Percentiles rank a stretch among this genome's conserved stretches.
phyloP scores from a whole-genome alignment of 108 stramenopile genomes.

The Cyclotella atomus region DNA sequence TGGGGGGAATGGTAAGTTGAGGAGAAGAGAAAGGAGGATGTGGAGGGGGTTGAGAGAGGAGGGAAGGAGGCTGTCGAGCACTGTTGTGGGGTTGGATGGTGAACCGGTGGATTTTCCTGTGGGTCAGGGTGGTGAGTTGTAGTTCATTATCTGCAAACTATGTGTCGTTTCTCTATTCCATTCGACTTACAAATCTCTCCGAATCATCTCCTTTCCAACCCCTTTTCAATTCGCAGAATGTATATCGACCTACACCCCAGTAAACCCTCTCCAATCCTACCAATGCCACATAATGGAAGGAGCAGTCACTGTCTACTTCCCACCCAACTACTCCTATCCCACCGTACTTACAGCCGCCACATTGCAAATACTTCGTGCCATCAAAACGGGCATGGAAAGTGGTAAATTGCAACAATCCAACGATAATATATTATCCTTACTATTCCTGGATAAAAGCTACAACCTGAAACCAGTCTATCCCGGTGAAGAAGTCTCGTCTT shows the following conservation, averaged over 20 bases:
- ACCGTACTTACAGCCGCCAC: constrained; percentile 16
- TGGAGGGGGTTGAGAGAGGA: no score
- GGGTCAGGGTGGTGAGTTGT: constrained; percentile 21
- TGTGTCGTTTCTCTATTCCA: no score
- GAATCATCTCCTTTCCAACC: not conserved
- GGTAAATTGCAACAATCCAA: constrained; percentile 13
- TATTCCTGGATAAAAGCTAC: constrained; percentile 42
- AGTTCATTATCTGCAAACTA: not conserved
- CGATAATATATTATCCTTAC: constrained; percentile 19
- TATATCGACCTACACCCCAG: constrained; percentile 10
- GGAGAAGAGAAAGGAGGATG: not conserved
- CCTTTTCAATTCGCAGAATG: constrained; percentile 20
- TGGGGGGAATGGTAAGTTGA: constrained; percentile 8
- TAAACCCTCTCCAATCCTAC: not conserved
- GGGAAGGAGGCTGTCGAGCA: not conserved
- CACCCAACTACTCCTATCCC: constrained; percentile 16
- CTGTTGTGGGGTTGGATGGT: constrained; percentile 27
- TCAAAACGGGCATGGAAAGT: constrained; percentile 32
- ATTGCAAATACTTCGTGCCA: constrained; percentile 14
- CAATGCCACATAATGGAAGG: constrained; percentile 44
- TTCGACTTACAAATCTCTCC: constrained; percentile 1
- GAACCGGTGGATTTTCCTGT: constrained; percentile 35
- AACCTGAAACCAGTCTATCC: constrained; percentile 18
- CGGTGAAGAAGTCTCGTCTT: not conserved
- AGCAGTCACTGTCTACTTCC: constrained; percentile 41